Percentiles rank a stretch among this genome's conserved stretches.
Conservation (phyloP, 495 filamentous ascomycete species). For the Podospora comata region DNA sequence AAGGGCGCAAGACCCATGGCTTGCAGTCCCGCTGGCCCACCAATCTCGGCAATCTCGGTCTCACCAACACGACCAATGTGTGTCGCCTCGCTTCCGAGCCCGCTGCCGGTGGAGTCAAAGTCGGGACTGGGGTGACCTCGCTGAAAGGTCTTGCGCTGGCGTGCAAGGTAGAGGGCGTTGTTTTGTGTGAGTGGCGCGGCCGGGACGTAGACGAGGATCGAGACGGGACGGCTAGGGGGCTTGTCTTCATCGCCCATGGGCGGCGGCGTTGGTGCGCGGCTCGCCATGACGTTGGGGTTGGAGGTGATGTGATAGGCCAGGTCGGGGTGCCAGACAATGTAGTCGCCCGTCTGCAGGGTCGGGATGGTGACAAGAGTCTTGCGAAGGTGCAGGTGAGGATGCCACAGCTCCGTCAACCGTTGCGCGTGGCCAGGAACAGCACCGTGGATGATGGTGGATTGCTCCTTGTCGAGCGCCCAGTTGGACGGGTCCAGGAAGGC, state of each 20-base stretch:
- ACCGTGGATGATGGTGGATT: slow-evolving; percentile 66
- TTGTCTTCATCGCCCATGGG: slow-evolving; percentile 15
- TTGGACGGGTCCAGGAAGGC: slow-evolving; percentile 57
- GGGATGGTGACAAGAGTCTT: slow-evolving; percentile 77
- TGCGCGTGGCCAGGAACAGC: slow-evolving; percentile 77
- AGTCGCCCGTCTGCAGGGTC: slow-evolving; percentile 76
- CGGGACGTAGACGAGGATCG: slow-evolving; percentile 70
- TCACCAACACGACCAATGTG: slow-evolving; percentile 44
- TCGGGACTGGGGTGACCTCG: slow-evolving; percentile 66
- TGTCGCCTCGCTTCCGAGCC: slow-evolving; percentile 45
- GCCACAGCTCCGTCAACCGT: slow-evolving; percentile 70
- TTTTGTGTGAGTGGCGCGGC: slow-evolving; percentile 75
- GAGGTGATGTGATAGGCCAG: slow-evolving; percentile 49
- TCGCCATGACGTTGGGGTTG: slow-evolving; percentile 39
- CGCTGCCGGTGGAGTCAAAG: slow-evolving; percentile 56
- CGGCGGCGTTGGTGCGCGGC: slow-evolving; percentile 37
- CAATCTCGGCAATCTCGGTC: slow-evolving; percentile 46
- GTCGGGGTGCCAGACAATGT: slow-evolving; percentile 90
- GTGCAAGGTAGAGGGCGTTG: slow-evolving; percentile 71
- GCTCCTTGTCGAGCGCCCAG: slow-evolving; percentile 51
- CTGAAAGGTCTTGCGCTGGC: slow-evolving; percentile 70
- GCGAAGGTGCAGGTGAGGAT: slow-evolving; percentile 74
- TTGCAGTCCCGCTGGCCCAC: slow-evolving; percentile 44
- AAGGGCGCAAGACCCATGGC: slow-evolving; percentile 51
- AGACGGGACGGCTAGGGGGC: slow-evolving; percentile 22